Evolutionary conservation across 257 asterid genomes (phyloP).

Genomic region (Leonotis leonurus): DNA sequence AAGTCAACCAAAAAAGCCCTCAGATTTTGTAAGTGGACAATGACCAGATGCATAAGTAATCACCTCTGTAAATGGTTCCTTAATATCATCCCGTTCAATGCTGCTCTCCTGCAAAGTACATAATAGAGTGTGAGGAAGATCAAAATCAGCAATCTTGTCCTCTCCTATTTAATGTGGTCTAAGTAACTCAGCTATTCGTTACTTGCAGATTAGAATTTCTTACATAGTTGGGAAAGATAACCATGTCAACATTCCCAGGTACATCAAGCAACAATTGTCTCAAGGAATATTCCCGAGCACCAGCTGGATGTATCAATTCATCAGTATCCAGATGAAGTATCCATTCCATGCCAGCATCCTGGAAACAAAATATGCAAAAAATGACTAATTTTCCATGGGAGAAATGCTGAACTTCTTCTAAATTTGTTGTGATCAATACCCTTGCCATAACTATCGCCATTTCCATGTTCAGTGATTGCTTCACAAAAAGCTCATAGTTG

Average conservation of each 20-base stretch:
- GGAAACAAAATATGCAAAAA: conserved; percentile 10
- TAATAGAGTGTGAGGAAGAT: conserved; percentile 8
- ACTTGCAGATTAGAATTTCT: conserved; percentile 22
- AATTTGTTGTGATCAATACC: conserved; percentile 39
- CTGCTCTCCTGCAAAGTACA: conserved; percentile 78
- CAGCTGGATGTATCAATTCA: conserved; percentile 92
- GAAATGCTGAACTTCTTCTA: not conserved
- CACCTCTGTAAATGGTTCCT: conserved; percentile 98
- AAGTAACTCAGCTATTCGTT: not conserved
- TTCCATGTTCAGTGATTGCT: conserved; percentile 95
- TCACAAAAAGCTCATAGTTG: conserved; percentile 95
- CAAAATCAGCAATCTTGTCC: not conserved
- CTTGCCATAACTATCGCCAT: conserved; percentile 94
- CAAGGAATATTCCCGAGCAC: conserved; percentile 85
- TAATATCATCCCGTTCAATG: conserved; percentile 84
- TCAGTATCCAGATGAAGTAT: conserved; percentile 97
- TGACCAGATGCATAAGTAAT: conserved; percentile 7
- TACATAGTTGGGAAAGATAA: conserved; percentile 93
- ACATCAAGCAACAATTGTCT: conserved; percentile 76
- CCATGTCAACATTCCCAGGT: conserved; percentile 89
- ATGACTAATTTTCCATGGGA: not conserved
- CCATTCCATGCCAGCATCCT: conserved; percentile 96
- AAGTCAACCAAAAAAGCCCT: not conserved
- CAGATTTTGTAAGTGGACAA: not conserved
- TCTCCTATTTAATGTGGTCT: conserved; percentile 1